A percentile compares a stretch with the other conserved stretches of the same genome.
Conservation (phyloP, 2,329 filamentous ascomycete species). For the Trichothecium sympodiale region DNA sequence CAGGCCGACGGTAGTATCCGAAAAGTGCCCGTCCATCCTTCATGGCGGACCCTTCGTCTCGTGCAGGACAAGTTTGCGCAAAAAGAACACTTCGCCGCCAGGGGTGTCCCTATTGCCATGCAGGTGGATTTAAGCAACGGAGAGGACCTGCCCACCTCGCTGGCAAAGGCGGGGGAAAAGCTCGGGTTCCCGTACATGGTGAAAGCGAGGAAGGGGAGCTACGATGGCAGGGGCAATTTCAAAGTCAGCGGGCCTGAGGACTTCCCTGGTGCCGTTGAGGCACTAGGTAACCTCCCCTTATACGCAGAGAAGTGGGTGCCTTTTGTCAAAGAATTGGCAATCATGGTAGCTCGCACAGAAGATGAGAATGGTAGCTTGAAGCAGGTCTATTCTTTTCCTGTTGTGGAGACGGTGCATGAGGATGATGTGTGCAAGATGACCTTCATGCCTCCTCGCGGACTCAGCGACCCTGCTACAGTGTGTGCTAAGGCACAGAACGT, state of each 20-base stretch:
- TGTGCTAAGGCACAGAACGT: constrained; percentile 60
- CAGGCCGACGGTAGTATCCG: constrained; percentile 31
- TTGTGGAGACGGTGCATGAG: constrained; percentile 90
- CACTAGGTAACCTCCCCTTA: constrained; percentile 58
- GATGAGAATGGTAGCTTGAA: constrained; percentile 42
- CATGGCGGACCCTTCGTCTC: constrained; percentile 73
- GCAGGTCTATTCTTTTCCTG: constrained; percentile 62
- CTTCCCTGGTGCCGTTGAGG: constrained; percentile 52
- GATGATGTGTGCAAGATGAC: constrained; percentile 92
- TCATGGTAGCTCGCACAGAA: constrained; percentile 89
- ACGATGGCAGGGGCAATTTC: constrained; percentile 72
- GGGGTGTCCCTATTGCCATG: constrained; percentile 61
- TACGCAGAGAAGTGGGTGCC: constrained; percentile 87
- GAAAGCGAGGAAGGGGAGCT: constrained; percentile 81
- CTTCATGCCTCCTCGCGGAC: constrained; percentile 69
- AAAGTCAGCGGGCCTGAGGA: constrained; percentile 34
- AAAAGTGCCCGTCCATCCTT: constrained; percentile 60
- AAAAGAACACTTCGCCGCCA: constrained; percentile 64
- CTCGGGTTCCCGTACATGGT: constrained; percentile 85
- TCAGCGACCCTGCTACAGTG: constrained; percentile 39
- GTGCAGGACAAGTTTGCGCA: constrained; percentile 94
- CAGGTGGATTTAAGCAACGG: constrained; percentile 46
- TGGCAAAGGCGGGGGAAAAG: constrained; percentile 50
- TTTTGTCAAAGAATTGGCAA: constrained; percentile 78
- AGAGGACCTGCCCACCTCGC: constrained; percentile 41